Evolutionary conservation across 176 grass and related monocot genomes (phyloP).

Genomic region (Triticum timopheevii): DNA sequence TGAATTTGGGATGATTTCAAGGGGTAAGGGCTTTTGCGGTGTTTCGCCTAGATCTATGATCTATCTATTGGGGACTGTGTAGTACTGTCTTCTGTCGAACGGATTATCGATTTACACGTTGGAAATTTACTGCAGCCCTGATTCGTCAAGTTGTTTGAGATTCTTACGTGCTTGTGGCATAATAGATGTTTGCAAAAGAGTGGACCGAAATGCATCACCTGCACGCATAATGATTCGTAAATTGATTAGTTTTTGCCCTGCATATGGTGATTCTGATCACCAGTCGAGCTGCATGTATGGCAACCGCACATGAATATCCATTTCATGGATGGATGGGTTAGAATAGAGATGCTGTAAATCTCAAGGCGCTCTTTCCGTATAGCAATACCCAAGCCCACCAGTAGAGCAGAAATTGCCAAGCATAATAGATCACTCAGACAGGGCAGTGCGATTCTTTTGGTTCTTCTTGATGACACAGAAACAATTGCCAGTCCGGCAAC

Average conservation of each 20-base stretch:
- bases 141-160: background rate
- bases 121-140: background rate
- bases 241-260: background rate
- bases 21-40: slow-evolving; percentile 15
- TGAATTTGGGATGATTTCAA: background rate
- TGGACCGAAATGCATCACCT: background rate
- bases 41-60: slow-evolving; percentile 37
- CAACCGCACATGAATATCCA: background rate
- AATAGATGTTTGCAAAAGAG: background rate
- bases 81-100: background rate
- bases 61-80: background rate
- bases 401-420: background rate
- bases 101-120: background rate
- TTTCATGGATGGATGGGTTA: background rate
- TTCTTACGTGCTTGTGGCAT: background rate
- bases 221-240: background rate
- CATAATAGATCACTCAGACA: slow-evolving; percentile 1
- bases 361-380: background rate
- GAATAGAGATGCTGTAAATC: background rate
- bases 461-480: background rate
- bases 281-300: background rate
- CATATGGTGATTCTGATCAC: background rate
- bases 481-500: background rate
- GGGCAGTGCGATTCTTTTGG: background rate
- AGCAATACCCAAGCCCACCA: background rate